Evolutionary conservation across 495 filamentous ascomycete species (phyloP), one percentile per base, ranked within the genome.

Genomic region (Penicillium salamii): DNA sequence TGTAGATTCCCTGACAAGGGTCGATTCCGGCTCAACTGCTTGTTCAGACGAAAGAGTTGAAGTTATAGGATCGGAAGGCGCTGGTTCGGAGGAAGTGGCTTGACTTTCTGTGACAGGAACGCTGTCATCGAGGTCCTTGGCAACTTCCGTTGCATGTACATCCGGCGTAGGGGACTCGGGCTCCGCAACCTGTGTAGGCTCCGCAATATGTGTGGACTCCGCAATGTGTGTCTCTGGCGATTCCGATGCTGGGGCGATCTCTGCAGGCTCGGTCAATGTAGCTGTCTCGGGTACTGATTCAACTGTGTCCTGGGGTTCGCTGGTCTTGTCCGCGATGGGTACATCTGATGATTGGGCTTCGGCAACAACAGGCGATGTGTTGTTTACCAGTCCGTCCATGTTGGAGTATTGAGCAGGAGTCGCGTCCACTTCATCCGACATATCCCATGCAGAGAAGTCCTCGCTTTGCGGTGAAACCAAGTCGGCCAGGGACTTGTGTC

Each of bases 361-460:
- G 42, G 46, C 37, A n/a, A 18, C 41, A 19, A 31, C 17, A 23
- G 57, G 40, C 3, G 49, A 34, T 31, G 17, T 13, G 35, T 29
- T 28, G 32, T 52, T 38, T 41, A 37, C 41, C 12, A 28, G 24
- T 7, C 11, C 12, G 17, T 45, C 40, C 35, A 49, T 19, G 18
- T 35, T 44, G 2, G 50, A 41, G 19, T 56, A 37, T 24, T 48
- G 40, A n/a, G 54, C 23, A 9, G 29, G 39, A 14, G n/a, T 42
- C 19, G 14, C 31, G 17, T 31, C 18, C 18, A 23, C 34, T 14
- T 59, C 59, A 17, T 53, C 42, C 5, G 49, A 42, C 40, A 54
- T 44, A 38, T 62, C 55, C 55, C 54, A 59, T 2, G 58, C 55
- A 23, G 58, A 54, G 18, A 54, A 54, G 14, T 56, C 49, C 2